Evolutionary conservation across 2,329 filamentous ascomycete species (phyloP).

Genomic region (Aurifilum marmelostoma): DNA sequence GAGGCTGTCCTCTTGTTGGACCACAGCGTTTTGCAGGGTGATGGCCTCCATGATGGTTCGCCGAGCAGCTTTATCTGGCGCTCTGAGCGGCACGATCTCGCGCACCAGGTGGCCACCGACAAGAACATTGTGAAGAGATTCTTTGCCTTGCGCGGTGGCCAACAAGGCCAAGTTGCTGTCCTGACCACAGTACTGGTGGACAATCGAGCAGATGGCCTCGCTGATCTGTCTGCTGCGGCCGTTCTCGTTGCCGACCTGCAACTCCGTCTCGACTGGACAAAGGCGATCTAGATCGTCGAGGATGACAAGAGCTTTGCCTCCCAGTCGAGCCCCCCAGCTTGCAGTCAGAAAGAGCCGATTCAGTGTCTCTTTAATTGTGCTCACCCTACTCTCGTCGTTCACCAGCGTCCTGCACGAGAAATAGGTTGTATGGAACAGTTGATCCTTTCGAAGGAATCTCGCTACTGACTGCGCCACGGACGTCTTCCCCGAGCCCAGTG

Average conservation of each 20-base stretch:
- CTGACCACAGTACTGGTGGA: constrained; percentile 79
- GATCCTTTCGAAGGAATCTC: constrained; percentile 70
- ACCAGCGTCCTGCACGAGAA: constrained; percentile 86
- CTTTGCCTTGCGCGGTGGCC: constrained; percentile 90
- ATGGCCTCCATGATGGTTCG: constrained; percentile 83
- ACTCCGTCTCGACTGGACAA: constrained; percentile 90
- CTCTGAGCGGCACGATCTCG: constrained; percentile 87
- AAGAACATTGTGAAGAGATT: constrained; percentile 86
- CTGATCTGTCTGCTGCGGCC: constrained; percentile 89
- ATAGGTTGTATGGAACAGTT: constrained; percentile 81
- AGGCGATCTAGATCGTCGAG: constrained; percentile 92
- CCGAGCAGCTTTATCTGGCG: constrained; percentile 89
- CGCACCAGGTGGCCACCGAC: constrained; percentile 90
- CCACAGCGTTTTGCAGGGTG: constrained; percentile 57
- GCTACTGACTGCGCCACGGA: constrained; percentile 77
- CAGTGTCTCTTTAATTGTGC: constrained; percentile 87
- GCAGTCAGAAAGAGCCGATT: constrained; percentile 84
- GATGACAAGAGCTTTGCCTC: constrained; percentile 81
- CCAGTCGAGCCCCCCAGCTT: constrained; percentile 86
- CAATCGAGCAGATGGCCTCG: constrained; percentile 81
- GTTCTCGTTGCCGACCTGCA: constrained; percentile 93
- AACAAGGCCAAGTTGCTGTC: constrained; percentile 84
- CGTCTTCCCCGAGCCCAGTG: constrained; percentile 88
- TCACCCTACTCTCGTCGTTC: constrained; percentile 87
- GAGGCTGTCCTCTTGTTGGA: constrained; percentile 42